Percentiles rank a stretch among this genome's conserved stretches.
These are phyloP conservation scores for Saccharomycopsis sp. DNA, from an alignment of 805 yeast species.

Conservation along the genomic window DNA sequence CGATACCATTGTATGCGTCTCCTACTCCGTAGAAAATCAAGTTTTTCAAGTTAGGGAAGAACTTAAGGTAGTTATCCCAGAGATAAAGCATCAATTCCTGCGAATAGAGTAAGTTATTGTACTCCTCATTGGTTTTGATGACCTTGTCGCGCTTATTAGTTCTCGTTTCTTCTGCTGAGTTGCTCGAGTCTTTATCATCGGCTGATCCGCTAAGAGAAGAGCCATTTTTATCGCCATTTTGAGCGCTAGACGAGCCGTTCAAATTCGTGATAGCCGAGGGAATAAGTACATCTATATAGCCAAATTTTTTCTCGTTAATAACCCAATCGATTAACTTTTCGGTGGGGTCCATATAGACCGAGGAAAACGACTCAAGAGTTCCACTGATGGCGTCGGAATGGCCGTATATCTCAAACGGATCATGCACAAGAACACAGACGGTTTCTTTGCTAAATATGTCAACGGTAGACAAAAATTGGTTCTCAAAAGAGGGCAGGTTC, in stretches of 20 bases:
- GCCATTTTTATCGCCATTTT: constrained; percentile 1
- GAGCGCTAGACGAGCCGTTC: constrained; percentile 20
- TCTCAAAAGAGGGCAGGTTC: constrained; percentile 46
- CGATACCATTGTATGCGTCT: constrained; percentile 79
- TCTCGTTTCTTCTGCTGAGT: not conserved
- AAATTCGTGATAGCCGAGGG: constrained; percentile 49
- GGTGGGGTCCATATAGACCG: constrained; percentile 73
- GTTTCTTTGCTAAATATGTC: constrained; percentile 58
- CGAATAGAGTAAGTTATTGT: constrained; percentile 30
- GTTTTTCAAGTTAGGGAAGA: constrained; percentile 57
- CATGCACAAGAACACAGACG: constrained; percentile 71
- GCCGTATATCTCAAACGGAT: constrained; percentile 91
- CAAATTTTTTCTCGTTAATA: constrained; percentile 45
- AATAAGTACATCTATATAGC: constrained; percentile 77
- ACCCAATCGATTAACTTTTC: constrained; percentile 67
- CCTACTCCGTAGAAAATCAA: constrained; percentile 84
- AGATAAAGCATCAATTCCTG: constrained; percentile 73
- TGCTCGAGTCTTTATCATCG: not conserved
- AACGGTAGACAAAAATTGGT: constrained; percentile 65
- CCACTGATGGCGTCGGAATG: constrained; percentile 76
- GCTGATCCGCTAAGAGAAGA: not conserved
- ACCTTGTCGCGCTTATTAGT: constrained; percentile 4
- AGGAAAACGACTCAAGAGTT: constrained; percentile 60
- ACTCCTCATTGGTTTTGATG: constrained; percentile 9
- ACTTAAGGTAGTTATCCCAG: constrained; percentile 88